A percentile compares a stretch with the other conserved stretches of the same genome.
Conservation (phyloP, 2,329 filamentous ascomycete species). For the Cordyceps tenuipes region DNA sequence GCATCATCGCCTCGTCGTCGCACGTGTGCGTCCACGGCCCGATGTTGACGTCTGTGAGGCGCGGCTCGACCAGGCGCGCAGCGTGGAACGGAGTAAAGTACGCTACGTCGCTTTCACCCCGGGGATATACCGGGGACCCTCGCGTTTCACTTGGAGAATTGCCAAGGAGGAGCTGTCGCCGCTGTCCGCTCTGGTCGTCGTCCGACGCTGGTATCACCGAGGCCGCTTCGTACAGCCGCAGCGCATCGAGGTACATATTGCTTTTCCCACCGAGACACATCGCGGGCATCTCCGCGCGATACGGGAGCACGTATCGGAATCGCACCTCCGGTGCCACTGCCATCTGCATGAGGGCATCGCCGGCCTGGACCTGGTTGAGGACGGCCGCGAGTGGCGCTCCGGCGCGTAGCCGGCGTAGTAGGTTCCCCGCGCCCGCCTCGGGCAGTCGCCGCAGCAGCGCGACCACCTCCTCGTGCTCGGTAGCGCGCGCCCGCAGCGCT, state of each 20-base stretch:
- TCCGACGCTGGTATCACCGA: background rate
- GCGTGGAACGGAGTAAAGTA: conserved; percentile 25
- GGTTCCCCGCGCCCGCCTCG: conserved; percentile 22
- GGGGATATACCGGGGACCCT: too few species aligned
- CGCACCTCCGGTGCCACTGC: conserved; percentile 28
- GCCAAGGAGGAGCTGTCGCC: background rate
- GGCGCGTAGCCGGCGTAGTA: conserved; percentile 28
- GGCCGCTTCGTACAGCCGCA: conserved; percentile 14
- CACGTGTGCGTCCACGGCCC: conserved; percentile 14
- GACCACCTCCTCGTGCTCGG: conserved; percentile 15
- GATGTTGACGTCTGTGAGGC: conserved; percentile 17
- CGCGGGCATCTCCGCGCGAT: conserved; percentile 18
- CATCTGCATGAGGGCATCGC: conserved; percentile 31
- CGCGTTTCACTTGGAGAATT: background rate
- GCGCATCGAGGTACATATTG: conserved; percentile 17
- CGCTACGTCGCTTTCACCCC: background rate
- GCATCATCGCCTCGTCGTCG: conserved; percentile 14
- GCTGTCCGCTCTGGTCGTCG: background rate
- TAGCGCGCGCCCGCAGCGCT: background rate
- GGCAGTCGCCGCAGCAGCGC: background rate
- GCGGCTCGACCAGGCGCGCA: conserved; percentile 23
- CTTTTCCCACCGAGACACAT: conserved; percentile 1
- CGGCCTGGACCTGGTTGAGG: conserved; percentile 26
- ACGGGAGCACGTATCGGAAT: conserved; percentile 32
- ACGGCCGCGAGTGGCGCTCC: conserved; percentile 25